Percentiles rank a stretch among this genome's conserved stretches.
Conservation (phyloP, 768 basidiomycete species). For the Pleurotus tuber-regium region DNA sequence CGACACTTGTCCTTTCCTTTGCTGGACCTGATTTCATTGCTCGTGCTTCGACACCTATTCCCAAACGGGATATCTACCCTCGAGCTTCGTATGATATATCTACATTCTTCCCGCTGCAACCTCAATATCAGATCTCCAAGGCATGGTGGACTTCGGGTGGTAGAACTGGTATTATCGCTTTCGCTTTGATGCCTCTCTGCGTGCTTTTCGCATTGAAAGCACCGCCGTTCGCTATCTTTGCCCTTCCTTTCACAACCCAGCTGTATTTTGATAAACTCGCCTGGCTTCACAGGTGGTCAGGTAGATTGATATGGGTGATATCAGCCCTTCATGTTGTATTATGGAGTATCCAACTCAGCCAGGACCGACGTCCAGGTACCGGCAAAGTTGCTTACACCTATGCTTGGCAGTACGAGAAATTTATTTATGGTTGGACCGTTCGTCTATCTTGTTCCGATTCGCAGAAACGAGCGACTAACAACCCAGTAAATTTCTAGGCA, state of each 20-base stretch:
- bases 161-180: slow-evolving; percentile 67
- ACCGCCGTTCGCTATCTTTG: slow-evolving; percentile 70
- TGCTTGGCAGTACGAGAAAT: slow-evolving; percentile 58
- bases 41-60: slow-evolving; percentile 37
- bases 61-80: slow-evolving; percentile 11
- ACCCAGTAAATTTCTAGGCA: slow-evolving; percentile 48
- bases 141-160: slow-evolving; percentile 72
- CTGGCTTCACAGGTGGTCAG: slow-evolving; percentile 69
- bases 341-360: slow-evolving; percentile 67
- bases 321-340: slow-evolving; percentile 57
- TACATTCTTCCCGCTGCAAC: slow-evolving; percentile 35
- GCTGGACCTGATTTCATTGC: slow-evolving; percentile 72
- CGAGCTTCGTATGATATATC: slow-evolving; percentile 23
- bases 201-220: slow-evolving; percentile 70
- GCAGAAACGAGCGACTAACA: too few species aligned
- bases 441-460: slow-evolving; percentile 6
- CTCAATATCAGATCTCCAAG: slow-evolving; percentile 62
- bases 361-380: slow-evolving; percentile 43
- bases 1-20: slow-evolving; percentile 46
- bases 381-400: slow-evolving; percentile 43
- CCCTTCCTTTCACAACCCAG: slow-evolving; percentile 58
- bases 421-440: slow-evolving; percentile 61
- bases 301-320: slow-evolving; percentile 66
- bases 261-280: slow-evolving; percentile 76
- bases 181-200: slow-evolving; percentile 68